Evolutionary conservation across 2,329 filamentous ascomycete species (phyloP), one percentile per base, ranked within the genome.

Genomic region (Paecilomyces dactylethromorphus): DNA sequence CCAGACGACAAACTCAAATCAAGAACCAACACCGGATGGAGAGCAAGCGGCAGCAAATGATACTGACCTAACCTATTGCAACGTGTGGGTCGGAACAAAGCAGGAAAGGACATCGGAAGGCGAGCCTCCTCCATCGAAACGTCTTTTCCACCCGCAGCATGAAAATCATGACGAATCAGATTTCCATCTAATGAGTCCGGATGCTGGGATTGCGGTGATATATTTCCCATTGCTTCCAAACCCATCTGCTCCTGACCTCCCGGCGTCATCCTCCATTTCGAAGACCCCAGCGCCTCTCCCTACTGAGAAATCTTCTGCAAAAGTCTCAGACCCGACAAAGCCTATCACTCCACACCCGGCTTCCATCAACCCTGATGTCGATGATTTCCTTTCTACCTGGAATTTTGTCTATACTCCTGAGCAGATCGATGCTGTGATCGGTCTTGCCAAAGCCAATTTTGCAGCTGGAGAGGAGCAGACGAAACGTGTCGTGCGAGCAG

Each of bases 341-440:
- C 67, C 70, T 2, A 57, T 68, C 3, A 60, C 67, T 2, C 68
- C 71, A 0, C 88, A 88, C 0, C 83, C 87, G 0, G 89, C 85
- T 51, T 69, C 69, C 2, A 88, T 97, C n/a, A 89, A 96, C 65
- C 94, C 94, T 0, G 86, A 87, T 24, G 84, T 83, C 2, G 89
- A 85, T 56, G 91, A 96, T 60, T 97, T 92, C 74, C 86, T 97
- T 79, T 91, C 87, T 65, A 99, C 94, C 0, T 99, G 94, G 94
- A 99, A 99, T 71, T 97, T 97, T 71, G 87, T 97, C 31, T 99
- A 97, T 73, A 95, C 90, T 1, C 88, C 92, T 0, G 87, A 94
- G 59, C 88, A 99, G 73, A 87, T 99, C 56, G 92, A 97, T 66
- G 84, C 85, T 26, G 91, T 96, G 0, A 88, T 96, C 1, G 81